Conservation (phyloP, 2,329 filamentous ascomycete species). For the Aureobasidium sp. region DNA sequence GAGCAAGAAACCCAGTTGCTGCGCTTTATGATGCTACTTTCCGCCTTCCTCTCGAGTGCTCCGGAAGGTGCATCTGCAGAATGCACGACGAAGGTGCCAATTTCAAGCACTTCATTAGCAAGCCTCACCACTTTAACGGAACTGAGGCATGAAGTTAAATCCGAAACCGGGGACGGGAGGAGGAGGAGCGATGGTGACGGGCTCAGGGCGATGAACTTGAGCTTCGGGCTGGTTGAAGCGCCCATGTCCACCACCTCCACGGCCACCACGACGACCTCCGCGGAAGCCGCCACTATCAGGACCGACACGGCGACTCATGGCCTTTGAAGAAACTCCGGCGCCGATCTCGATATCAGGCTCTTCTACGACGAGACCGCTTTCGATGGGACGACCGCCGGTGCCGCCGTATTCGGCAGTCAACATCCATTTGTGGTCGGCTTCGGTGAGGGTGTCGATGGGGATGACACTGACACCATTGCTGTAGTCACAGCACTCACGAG, state of each 20-base stretch:
- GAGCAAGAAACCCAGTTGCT: no score
- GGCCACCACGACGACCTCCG: slow-evolving; percentile 27
- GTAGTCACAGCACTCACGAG: slow-evolving; percentile 95
- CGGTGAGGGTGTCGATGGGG: slow-evolving; percentile 84
- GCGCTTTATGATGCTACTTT: no score
- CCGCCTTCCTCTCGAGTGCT: background rate
- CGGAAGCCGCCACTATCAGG: slow-evolving; percentile 27
- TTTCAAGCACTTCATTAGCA: background rate
- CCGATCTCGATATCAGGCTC: slow-evolving; percentile 99
- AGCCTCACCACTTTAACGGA: background rate
- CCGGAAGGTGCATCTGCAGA: background rate
- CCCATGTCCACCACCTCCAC: slow-evolving; percentile 26
- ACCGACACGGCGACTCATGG: slow-evolving; percentile 33
- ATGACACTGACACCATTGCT: slow-evolving; percentile 86
- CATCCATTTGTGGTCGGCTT: slow-evolving; percentile 97
- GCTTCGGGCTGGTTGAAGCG: slow-evolving; percentile 19
- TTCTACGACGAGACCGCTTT: slow-evolving; percentile 80
- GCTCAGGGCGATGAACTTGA: slow-evolving; percentile 26
- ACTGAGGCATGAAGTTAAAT: slow-evolving; percentile 22
- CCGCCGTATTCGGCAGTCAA: slow-evolving; percentile 88
- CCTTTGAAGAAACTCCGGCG: slow-evolving; percentile 90
- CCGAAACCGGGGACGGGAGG: slow-evolving; percentile 36
- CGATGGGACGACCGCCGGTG: slow-evolving; percentile 74
- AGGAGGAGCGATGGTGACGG: slow-evolving; percentile 33
- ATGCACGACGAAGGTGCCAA: background rate